These are phyloP conservation scores for Colletotrichum sp. DNA, from an alignment of 2,329 filamentous ascomycete species.

Conservation along the genomic window DNA sequence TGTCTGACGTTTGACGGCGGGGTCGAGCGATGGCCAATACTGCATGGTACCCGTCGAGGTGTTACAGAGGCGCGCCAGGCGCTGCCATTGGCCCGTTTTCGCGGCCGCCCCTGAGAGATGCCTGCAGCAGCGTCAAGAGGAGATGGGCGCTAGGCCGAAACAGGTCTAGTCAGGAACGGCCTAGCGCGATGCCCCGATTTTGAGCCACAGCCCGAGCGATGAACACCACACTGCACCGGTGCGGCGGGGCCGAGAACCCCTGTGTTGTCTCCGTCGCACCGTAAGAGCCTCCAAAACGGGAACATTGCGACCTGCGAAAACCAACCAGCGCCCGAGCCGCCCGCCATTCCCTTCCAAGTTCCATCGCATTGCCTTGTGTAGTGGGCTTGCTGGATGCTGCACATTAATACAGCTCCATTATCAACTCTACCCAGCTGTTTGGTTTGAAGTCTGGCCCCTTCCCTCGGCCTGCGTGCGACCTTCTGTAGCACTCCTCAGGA, in stretches of 20 bases:
- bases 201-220: background rate
- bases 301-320: background rate
- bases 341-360: background rate
- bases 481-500: background rate
- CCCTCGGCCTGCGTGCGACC: background rate
- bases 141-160: background rate
- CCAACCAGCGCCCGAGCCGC: background rate
- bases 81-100: conserved; percentile 31
- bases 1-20: conserved; percentile 44
- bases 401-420: conserved; percentile 14
- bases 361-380: background rate
- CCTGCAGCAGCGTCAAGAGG: background rate
- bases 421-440: conserved; percentile 27
- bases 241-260: conserved; percentile 13
- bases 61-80: conserved; percentile 44
- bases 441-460: conserved; percentile 31
- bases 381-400: background rate
- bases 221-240: background rate
- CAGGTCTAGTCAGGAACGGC: conserved; percentile 4
- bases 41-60: conserved; percentile 31
- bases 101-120: conserved; percentile 10
- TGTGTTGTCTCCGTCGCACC: background rate
- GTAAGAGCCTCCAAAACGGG: conserved; percentile 16
- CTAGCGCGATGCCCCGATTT: background rate
- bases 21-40: conserved; percentile 35